Conservation (phyloP, 768 basidiomycete genomes). For the Tulasnella sp. region DNA sequence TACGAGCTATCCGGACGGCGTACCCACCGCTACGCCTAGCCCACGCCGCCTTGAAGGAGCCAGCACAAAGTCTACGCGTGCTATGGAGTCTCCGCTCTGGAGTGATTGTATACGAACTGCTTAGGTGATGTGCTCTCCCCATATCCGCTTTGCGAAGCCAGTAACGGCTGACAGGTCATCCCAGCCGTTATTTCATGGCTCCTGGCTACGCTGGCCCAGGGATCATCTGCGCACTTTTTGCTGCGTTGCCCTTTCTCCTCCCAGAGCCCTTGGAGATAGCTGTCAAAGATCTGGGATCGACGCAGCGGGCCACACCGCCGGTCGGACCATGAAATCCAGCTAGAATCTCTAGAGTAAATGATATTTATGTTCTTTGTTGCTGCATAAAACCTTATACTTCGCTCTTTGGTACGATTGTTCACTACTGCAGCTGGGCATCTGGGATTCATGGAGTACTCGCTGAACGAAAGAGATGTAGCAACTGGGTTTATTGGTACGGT, state of each 20-base stretch:
- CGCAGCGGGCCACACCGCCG: too few relatives aligned
- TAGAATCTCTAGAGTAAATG: too few relatives aligned
- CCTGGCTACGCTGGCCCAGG: neutral
- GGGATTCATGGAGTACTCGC: too few relatives aligned
- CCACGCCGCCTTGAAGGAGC: neutral
- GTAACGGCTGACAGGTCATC: neutral
- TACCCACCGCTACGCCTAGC: neutral
- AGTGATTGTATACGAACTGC: neutral
- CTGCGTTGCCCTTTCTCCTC: neutral
- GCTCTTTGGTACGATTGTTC: too few relatives aligned
- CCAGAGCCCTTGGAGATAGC: neutral
- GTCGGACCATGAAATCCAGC: too few relatives aligned
- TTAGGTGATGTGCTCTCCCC: neutral
- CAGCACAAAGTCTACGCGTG: neutral
- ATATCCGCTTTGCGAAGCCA: neutral
- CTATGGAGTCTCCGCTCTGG: neutral
- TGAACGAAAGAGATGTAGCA: too few relatives aligned
- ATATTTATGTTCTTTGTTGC: too few relatives aligned
- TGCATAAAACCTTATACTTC: too few relatives aligned
- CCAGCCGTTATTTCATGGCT: neutral
- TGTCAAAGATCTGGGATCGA: neutral
- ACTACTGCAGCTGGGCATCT: too few relatives aligned
- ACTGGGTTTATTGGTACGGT: too few relatives aligned
- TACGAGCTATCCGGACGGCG: neutral
- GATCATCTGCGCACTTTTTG: neutral